phyloP scores from a whole-genome alignment of 2,329 filamentous ascomycete species.

The Aspergillus pseudoviridinutans region DNA sequence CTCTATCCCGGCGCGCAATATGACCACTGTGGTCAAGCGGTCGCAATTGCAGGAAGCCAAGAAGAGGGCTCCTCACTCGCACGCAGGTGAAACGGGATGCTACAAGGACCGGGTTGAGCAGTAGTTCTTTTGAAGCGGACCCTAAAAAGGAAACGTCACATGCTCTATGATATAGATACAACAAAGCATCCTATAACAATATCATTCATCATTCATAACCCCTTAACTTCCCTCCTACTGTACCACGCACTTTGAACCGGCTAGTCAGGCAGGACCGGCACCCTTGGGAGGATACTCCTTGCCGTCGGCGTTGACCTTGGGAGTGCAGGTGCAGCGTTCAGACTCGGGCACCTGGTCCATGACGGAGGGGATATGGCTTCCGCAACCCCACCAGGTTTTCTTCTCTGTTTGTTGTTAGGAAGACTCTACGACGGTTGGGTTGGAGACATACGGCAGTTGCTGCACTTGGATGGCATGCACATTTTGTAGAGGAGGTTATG shows the following conservation, averaged over 20 bases:
- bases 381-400: slow-evolving; percentile 63
- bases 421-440: slow-evolving; percentile 1
- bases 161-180: neutral
- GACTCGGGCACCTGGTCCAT: slow-evolving; percentile 56
- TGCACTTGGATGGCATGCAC: slow-evolving; percentile 63
- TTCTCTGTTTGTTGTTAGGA: slow-evolving; percentile 44
- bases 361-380: slow-evolving; percentile 57
- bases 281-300: slow-evolving; percentile 64
- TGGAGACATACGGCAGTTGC: slow-evolving; percentile 55
- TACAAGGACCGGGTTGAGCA: slow-evolving; percentile 17
- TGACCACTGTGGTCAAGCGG: slow-evolving; percentile 1
- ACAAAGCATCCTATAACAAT: neutral
- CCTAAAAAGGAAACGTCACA: neutral
- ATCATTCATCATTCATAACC: neutral
- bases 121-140: neutral
- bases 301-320: slow-evolving; percentile 58
- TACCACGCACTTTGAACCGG: slow-evolving; percentile 11
- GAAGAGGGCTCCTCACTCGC: slow-evolving; percentile 9
- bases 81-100: slow-evolving; percentile 18
- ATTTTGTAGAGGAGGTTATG: slow-evolving; percentile 38
- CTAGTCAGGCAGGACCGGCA: slow-evolving; percentile 39
- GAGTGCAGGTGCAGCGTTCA: slow-evolving; percentile 63
- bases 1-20: slow-evolving; percentile 16
- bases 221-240: neutral
- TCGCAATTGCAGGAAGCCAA: neutral